Evolutionary conservation across 2,329 filamentous ascomycete species (phyloP), one percentile per base, ranked within the genome.

Genomic region (Neurospora sp.): DNA sequence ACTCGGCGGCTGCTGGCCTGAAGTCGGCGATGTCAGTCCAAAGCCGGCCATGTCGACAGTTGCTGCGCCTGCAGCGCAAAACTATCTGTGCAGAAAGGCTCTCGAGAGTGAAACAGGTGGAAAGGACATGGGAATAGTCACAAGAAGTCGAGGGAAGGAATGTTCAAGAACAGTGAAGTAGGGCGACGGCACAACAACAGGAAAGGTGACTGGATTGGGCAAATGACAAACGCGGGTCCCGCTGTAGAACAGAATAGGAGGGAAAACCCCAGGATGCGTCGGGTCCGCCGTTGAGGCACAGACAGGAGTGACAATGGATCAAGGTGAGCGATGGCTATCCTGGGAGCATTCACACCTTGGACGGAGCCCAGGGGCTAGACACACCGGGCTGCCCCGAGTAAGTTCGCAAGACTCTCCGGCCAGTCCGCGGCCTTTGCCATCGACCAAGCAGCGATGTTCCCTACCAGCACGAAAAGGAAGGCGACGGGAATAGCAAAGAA

Each of bases 11-110:
- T 77, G 74, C 38, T 76, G 74, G 71, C 76, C 77, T 77, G 75
- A 69, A 70, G 74, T 75, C 70, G 72, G 74, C 62, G 72, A 76
- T 67, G 80, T 82, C 76, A 82, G 80, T 76, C 76, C 75, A 70
- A 69, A 73, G 62, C 74, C 71, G 38, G 75, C 73, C 76, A 76
- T 75, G 62, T 70, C 62, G 68, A 39, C 66, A 70, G 70, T 68
- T 40, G 36, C 67, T 69, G 73, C 67, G 66, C 71, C n/a, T 28
- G 66, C 66, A 40, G 66, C 70, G 70, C 70, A 66, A 52, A 68
- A 66, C 36, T 38, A 40, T 66, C 36, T 62, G 12, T 17, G 23
- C 6, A 62, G 17, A 36, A 62, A 62, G 28, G 52, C 23, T 36
- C 52, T 62, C 17, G 52, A 62, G 28, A 10, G 52, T 36, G 15